A percentile compares a stretch with the other conserved stretches of the same genome.
phyloP scores from a whole-genome alignment of 352 stramenopile species.

The Phytophthora europaea region DNA sequence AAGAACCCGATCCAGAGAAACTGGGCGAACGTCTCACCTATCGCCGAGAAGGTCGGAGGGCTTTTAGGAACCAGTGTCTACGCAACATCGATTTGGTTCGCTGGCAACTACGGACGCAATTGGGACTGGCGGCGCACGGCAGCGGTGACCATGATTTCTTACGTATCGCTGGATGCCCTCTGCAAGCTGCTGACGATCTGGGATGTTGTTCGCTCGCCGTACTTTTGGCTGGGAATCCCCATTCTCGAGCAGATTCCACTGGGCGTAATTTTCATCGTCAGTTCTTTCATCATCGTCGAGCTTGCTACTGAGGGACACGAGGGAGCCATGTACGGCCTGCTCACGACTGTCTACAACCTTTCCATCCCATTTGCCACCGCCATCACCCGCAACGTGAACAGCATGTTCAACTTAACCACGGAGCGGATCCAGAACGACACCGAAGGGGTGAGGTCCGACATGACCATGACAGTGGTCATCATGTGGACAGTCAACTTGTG shows the following conservation, averaged over 20 bases:
- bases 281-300: slow-evolving; percentile 69
- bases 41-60: slow-evolving; percentile 51
- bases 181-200: slow-evolving; percentile 61
- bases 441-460: slow-evolving; percentile 45
- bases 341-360: slow-evolving; percentile 73
- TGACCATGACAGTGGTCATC: slow-evolving; percentile 61
- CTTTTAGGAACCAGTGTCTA: slow-evolving; percentile 51
- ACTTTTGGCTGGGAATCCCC: slow-evolving; percentile 58
- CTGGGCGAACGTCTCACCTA: slow-evolving; percentile 52
- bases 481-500: slow-evolving; percentile 66
- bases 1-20: slow-evolving; percentile 55
- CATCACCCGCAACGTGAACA: slow-evolving; percentile 57
- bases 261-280: slow-evolving; percentile 66
- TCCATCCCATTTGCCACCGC: slow-evolving; percentile 51
- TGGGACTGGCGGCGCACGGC: slow-evolving; percentile 64
- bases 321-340: slow-evolving; percentile 69
- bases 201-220: slow-evolving; percentile 58
- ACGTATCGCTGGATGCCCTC: slow-evolving; percentile 49
- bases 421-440: slow-evolving; percentile 68
- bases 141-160: slow-evolving; percentile 39
- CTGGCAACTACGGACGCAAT: slow-evolving; percentile 61
- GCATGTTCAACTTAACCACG: slow-evolving; percentile 50
- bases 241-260: slow-evolving; percentile 59
- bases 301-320: slow-evolving; percentile 65
- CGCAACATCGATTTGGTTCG: slow-evolving; percentile 52